Percentiles rank a stretch among this genome's conserved stretches.
Evolutionary conservation across 805 yeast species (phyloP).

Genomic region (Pichia occidentalis): DNA sequence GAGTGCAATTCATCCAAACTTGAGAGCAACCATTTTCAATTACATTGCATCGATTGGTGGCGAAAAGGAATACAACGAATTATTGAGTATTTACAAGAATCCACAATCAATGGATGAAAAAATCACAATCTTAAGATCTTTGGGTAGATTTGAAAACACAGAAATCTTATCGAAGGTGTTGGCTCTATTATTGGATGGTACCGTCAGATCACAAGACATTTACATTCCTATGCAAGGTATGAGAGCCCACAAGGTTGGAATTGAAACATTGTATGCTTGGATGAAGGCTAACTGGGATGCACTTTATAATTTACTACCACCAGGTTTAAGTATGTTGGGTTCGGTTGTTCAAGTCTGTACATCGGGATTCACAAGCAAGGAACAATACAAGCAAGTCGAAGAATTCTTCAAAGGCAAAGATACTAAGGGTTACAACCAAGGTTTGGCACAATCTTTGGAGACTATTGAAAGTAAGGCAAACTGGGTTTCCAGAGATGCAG

Average conservation of each 20-base stretch:
- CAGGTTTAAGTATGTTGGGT: slow-evolving; percentile 74
- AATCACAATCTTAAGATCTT: slow-evolving; percentile 47
- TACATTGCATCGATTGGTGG: slow-evolving; percentile 36
- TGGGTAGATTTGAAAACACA: slow-evolving; percentile 42
- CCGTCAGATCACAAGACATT: slow-evolving; percentile 47
- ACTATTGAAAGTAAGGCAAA: slow-evolving; percentile 42
- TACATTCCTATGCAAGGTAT: slow-evolving; percentile 71
- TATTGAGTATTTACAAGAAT: slow-evolving; percentile 39
- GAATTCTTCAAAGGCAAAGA: slow-evolving; percentile 44
- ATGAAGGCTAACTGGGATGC: slow-evolving; percentile 61
- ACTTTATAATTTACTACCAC: slow-evolving; percentile 62
- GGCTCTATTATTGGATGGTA: slow-evolving; percentile 49
- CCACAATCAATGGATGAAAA: slow-evolving; percentile 54
- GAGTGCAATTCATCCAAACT: slow-evolving; percentile 39
- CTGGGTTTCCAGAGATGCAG: slow-evolving; percentile 50
- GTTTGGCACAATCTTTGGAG: slow-evolving; percentile 53
- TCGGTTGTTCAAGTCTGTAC: slow-evolving; percentile 60
- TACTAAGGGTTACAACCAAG: slow-evolving; percentile 52
- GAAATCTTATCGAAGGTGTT: slow-evolving; percentile 35
- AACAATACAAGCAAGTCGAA: slow-evolving; percentile 37
- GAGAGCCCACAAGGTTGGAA: slow-evolving; percentile 56
- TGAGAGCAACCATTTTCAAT: slow-evolving; percentile 39
- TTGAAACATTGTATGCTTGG: slow-evolving; percentile 71
- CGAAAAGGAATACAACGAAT: slow-evolving; percentile 33
- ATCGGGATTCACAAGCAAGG: slow-evolving; percentile 34